A percentile compares a stretch with the other conserved stretches of the same genome.
Conservation (phyloP, 352 stramenopile genomes). For the Phytophthora vignae region DNA sequence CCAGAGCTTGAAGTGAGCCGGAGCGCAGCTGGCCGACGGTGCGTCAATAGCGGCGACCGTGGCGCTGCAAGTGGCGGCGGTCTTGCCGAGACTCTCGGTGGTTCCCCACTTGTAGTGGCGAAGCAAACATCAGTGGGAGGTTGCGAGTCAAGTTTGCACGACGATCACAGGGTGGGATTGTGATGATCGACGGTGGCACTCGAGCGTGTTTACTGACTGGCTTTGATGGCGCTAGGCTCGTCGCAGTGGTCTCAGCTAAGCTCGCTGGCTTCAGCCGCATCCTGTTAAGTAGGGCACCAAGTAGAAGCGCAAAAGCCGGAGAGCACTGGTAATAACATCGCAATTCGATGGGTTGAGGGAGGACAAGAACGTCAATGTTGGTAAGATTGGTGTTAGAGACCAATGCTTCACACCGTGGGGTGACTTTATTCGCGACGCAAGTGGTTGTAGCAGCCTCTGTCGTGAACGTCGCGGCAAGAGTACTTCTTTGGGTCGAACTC, state of each 20-base stretch:
- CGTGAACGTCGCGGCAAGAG: too few relatives aligned
- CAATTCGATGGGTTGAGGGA: too few relatives aligned
- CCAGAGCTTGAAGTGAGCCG: neutral
- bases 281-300: neutral
- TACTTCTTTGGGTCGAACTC: too few relatives aligned
- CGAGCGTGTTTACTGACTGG: neutral
- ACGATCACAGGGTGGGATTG: neutral
- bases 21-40: too few relatives aligned
- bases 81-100: too few relatives aligned
- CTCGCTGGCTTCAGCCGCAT: neutral
- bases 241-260: neutral
- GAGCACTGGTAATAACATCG: neutral
- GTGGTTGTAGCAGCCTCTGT: too few relatives aligned
- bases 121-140: constrained; percentile 19
- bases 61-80: too few relatives aligned
- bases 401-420: too few relatives aligned
- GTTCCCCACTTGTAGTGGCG: neutral
- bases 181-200: neutral
- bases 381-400: too few relatives aligned
- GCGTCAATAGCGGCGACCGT: neutral
- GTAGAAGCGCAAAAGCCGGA: neutral
- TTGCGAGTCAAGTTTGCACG: constrained; percentile 21
- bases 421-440: too few relatives aligned
- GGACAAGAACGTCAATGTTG: neutral
- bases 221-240: too few relatives aligned